A percentile compares a stretch with the other conserved stretches of the same genome.
phyloP scores from a whole-genome alignment of 2,329 filamentous ascomycete genomes.

The Claviceps cyperi region DNA sequence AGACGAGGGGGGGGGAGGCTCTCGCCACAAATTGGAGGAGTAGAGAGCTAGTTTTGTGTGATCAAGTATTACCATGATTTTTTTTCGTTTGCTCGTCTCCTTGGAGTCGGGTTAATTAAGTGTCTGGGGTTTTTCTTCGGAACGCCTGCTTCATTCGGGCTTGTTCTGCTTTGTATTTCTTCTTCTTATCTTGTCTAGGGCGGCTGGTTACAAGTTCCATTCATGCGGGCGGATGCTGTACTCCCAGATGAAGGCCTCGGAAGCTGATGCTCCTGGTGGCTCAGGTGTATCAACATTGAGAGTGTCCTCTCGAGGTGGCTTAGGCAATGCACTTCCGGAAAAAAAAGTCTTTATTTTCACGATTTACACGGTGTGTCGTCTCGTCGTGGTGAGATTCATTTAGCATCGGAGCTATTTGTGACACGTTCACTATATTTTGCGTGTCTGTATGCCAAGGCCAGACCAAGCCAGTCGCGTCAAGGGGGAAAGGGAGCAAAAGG shows the following conservation, averaged over 20 bases:
- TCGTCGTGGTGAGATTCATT: too few relatives aligned
- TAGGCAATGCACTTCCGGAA: conserved; percentile 1
- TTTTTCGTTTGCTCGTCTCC: not conserved
- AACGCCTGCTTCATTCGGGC: not conserved
- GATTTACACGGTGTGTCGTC: too few relatives aligned
- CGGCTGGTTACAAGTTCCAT: too few relatives aligned
- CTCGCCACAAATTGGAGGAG: conserved; percentile 16
- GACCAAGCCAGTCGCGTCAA: too few relatives aligned
- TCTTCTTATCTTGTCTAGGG: not conserved
- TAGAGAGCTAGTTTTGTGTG: conserved; percentile 3
- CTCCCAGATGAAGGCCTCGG: not conserved
- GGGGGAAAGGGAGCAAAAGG: too few relatives aligned
- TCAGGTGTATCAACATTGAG: not conserved
- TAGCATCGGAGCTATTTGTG: too few relatives aligned
- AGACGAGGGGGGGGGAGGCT: conserved; percentile 10
- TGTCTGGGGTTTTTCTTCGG: not conserved
- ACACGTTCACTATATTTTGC: too few relatives aligned
- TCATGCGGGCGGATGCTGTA: not conserved
- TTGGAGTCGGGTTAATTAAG: conserved; percentile 1
- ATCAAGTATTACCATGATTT: conserved; percentile 1
- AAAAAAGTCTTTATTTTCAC: not conserved
- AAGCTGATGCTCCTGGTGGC: not conserved
- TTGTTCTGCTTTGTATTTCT: not conserved
- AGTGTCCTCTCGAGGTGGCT: conserved; percentile 1
- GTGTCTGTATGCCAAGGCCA: too few relatives aligned